Evolutionary conservation across 176 grass and related monocot species (phyloP).

Genomic region (Triticum urartu): DNA sequence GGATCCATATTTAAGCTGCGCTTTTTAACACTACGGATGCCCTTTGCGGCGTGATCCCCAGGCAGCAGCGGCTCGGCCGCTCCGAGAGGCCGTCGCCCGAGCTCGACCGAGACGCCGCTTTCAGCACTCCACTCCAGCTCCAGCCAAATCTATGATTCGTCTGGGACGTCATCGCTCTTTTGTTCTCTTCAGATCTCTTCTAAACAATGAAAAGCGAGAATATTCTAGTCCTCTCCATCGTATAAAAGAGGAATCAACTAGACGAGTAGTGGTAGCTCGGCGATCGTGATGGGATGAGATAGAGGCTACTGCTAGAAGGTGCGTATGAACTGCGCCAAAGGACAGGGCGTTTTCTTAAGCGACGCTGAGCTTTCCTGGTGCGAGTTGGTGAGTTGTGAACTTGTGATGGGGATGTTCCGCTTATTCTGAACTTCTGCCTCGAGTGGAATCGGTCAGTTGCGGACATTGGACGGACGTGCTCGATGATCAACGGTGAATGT

Average conservation of each 20-base stretch:
- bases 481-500: background rate
- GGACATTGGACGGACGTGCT: background rate
- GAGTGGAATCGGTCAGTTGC: constrained; percentile 16
- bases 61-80: background rate
- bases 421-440: constrained; percentile 16
- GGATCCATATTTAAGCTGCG: constrained; percentile 18
- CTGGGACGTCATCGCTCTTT: background rate
- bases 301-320: background rate
- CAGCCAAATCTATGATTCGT: background rate
- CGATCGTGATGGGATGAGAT: background rate
- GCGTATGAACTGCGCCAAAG: background rate
- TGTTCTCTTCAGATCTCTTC: background rate
- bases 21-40: constrained; percentile 12
- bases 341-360: constrained; percentile 18
- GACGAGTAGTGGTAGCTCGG: background rate
- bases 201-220: constrained; percentile 12
- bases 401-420: background rate
- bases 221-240: constrained; percentile 12
- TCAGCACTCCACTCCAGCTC: background rate
- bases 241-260: background rate
- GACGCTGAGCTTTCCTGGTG: constrained; percentile 18
- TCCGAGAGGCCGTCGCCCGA: constrained; percentile 15
- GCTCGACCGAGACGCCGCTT: constrained; percentile 33
- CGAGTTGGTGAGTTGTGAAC: background rate
- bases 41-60: constrained; percentile 15